A percentile compares a stretch with the other conserved stretches of the same genome.
phyloP scores from a whole-genome alignment of 1,139 yeast genomes.

The Suzukiozyma palmioleophila region DNA sequence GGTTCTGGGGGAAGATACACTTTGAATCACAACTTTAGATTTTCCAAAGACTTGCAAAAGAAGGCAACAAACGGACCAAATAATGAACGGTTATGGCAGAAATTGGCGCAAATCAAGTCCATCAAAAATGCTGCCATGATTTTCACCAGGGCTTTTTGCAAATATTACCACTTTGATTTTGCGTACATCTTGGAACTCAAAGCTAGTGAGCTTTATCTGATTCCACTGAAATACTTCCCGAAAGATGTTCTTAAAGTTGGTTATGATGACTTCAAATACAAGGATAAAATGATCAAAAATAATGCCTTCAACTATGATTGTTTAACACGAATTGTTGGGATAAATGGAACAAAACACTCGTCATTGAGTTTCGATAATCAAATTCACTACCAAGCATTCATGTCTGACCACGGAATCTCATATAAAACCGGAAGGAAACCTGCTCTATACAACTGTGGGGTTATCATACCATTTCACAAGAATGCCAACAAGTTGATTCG shows the following conservation, averaged over 20 bases:
- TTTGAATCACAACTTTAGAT: slow-evolving; percentile 42
- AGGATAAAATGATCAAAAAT: slow-evolving; percentile 28
- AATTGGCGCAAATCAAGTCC: slow-evolving; percentile 36
- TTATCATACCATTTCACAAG: slow-evolving; percentile 49
- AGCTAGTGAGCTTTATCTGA: slow-evolving; percentile 41
- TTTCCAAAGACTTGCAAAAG: slow-evolving; percentile 19
- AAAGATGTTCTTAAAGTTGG: slow-evolving; percentile 32
- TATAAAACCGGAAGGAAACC: slow-evolving; percentile 25
- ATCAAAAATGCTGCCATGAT: slow-evolving; percentile 39
- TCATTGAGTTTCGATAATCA: slow-evolving; percentile 36
- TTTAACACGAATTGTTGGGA: slow-evolving; percentile 48
- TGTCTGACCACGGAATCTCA: slow-evolving; percentile 52
- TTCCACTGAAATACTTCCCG: slow-evolving; percentile 41
- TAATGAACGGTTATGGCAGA: slow-evolving; percentile 30
- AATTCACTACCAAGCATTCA: slow-evolving; percentile 47
- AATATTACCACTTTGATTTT: slow-evolving; percentile 38
- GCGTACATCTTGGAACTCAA: slow-evolving; percentile 58
- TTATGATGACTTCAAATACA: slow-evolving; percentile 38
- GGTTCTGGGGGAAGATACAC: slow-evolving; percentile 59
- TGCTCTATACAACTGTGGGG: slow-evolving; percentile 41
- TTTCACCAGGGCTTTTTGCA: slow-evolving; percentile 38
- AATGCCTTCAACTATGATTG: slow-evolving; percentile 20
- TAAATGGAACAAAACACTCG: slow-evolving; percentile 30
- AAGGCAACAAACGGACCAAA: slow-evolving; percentile 10
- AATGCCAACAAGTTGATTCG: slow-evolving; percentile 39